Evolutionary conservation across 1,284 basidiomycete genomes (phyloP).

Genomic region (Boletus subluridellus): DNA sequence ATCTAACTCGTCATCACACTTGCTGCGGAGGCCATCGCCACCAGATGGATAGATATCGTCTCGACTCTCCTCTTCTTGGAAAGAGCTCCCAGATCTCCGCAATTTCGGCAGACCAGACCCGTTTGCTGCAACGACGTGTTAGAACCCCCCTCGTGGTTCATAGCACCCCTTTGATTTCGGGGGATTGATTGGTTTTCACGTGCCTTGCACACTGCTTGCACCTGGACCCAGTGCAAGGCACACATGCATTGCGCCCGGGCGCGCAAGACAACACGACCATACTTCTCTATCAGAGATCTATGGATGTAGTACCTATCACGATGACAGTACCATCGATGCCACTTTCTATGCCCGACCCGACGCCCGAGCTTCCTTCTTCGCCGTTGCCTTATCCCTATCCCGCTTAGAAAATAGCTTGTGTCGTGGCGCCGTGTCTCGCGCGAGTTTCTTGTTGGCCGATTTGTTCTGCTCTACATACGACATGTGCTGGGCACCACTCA

Average conservation of each 20-base stretch:
- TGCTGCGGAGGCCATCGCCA: not conserved
- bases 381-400: conserved; percentile 61
- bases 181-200: conserved; percentile 32
- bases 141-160: conserved; percentile 28
- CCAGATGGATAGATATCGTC: not conserved
- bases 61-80: not conserved
- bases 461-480: conserved; percentile 91
- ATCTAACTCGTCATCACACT: not conserved
- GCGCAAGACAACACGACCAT: conserved; percentile 16
- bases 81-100: not conserved
- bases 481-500: conserved; percentile 88
- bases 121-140: conserved; percentile 7
- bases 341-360: conserved; percentile 35
- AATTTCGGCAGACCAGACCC: not conserved
- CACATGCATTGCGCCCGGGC: conserved; percentile 12
- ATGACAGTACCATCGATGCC: not conserved
- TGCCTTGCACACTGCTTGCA: conserved; percentile 23
- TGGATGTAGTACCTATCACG: conserved; percentile 13
- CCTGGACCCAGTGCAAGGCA: conserved; percentile 28
- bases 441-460: conserved; percentile 81
- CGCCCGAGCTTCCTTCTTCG: conserved; percentile 51
- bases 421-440: conserved; percentile 60
- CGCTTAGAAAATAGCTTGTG: conserved; percentile 83
- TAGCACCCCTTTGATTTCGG: conserved; percentile 29
- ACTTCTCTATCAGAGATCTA: conserved; percentile 15